Conservation (phyloP, 116 monocot genomes). For the Thalassia testudinum region DNA sequence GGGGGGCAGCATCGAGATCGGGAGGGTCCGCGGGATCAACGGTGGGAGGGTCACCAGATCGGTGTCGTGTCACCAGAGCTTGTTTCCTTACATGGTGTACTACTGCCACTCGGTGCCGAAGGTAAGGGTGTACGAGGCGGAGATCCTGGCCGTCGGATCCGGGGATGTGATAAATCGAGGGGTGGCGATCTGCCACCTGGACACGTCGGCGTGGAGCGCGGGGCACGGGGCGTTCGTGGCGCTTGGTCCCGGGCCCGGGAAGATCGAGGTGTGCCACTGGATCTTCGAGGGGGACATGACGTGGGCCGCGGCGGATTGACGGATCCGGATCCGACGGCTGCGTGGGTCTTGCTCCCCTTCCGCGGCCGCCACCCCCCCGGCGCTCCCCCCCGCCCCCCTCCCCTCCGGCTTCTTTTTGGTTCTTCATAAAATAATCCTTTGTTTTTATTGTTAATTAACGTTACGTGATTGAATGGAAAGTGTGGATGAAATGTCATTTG, state of each 20-base stretch:
- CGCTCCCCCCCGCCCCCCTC: too few relatives aligned
- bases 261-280: slow-evolving; percentile 31
- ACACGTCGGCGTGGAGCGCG: slow-evolving; percentile 24
- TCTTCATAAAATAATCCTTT: too few relatives aligned
- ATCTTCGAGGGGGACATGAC: slow-evolving; percentile 26
- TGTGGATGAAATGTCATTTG: too few relatives aligned
- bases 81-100: slow-evolving; percentile 72
- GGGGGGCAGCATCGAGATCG: slow-evolving; percentile 16
- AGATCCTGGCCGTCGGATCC: slow-evolving; percentile 26
- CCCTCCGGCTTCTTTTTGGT: too few relatives aligned
- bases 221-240: slow-evolving; percentile 27
- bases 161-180: slow-evolving; percentile 46
- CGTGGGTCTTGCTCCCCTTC: too few relatives aligned
- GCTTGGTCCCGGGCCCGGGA: slow-evolving; percentile 14
- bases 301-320: slow-evolving; percentile 20
- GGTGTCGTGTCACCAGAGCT: slow-evolving; percentile 83
- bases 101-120: slow-evolving; percentile 81
- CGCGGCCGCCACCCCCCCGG: too few relatives aligned
- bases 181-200: slow-evolving; percentile 30
- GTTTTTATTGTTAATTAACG: too few relatives aligned
- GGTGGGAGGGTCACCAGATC: slow-evolving; percentile 56
- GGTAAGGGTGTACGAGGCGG: slow-evolving; percentile 61
- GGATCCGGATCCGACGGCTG: too few relatives aligned
- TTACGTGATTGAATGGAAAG: too few relatives aligned
- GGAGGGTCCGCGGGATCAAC: slow-evolving; percentile 35